These are phyloP conservation scores for Cunninghamia lanceolata DNA, from an alignment of 75 land plant species.

Conservation along the genomic window DNA sequence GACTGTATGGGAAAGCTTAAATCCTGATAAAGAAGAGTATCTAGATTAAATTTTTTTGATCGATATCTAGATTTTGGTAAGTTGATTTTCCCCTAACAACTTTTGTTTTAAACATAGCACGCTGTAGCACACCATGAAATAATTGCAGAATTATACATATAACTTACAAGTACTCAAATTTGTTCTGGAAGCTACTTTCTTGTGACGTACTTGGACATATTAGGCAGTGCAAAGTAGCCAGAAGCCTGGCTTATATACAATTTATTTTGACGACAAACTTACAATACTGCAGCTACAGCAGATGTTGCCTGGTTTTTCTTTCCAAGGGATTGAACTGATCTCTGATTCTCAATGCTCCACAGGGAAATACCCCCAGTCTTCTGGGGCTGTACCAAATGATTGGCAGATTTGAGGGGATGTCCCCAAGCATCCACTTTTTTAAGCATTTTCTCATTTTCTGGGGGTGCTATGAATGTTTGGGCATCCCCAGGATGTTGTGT, in stretches of 20 bases:
- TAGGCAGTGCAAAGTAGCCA: neutral
- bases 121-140: neutral
- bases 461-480: too few relatives aligned
- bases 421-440: neutral
- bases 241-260: neutral
- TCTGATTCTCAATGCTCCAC: neutral
- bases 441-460: neutral
- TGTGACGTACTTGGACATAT: neutral
- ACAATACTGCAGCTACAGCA: neutral
- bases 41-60: too few relatives aligned
- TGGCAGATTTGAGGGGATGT: neutral
- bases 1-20: neutral
- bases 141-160: neutral
- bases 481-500: too few relatives aligned
- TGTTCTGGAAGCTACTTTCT: neutral
- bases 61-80: too few relatives aligned
- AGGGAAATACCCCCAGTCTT: neutral
- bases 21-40: too few relatives aligned
- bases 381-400: neutral
- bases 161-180: neutral
- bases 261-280: neutral
- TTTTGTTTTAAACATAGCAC: neutral
- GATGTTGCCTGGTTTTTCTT: neutral
- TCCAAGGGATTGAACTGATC: neutral
- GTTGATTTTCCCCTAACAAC: too few relatives aligned